Percentiles rank a stretch among this genome's conserved stretches.
Conservation (phyloP, 2,329 filamentous ascomycete genomes). For the Phialemoniopsis sp. region DNA sequence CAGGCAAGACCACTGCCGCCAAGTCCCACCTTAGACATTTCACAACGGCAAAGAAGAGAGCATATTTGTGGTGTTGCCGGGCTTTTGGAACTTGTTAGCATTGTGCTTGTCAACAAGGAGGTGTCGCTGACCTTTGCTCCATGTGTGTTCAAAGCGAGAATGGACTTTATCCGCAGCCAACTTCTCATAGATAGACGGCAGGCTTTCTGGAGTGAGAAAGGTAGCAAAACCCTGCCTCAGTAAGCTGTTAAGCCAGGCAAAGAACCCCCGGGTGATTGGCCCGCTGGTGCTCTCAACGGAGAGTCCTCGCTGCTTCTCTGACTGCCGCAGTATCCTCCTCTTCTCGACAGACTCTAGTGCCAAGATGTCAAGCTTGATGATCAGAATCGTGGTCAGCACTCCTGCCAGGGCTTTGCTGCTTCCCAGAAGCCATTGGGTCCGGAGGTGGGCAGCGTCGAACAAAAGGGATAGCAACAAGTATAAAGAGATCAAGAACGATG, state of each 20-base stretch:
- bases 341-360: slow-evolving; percentile 15
- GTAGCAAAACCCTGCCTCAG: slow-evolving; percentile 26
- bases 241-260: slow-evolving; percentile 27
- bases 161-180: no score
- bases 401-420: not conserved
- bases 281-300: slow-evolving; percentile 28
- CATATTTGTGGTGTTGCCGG: not conserved
- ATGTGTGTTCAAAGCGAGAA: no score
- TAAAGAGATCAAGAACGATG: slow-evolving; percentile 34
- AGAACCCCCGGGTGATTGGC: slow-evolving; percentile 25
- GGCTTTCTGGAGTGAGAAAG: slow-evolving; percentile 23
- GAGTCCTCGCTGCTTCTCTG: slow-evolving; percentile 2
- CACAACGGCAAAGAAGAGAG: no score
- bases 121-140: slow-evolving; percentile 1
- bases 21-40: no score
- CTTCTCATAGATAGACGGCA: slow-evolving; percentile 14
- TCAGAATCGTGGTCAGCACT: slow-evolving; percentile 10
- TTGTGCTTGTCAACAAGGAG: no score
- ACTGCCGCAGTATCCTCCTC: not conserved
- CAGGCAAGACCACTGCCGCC: not conserved
- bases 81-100: no score
- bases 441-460: slow-evolving; percentile 34
- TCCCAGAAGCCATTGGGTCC: slow-evolving; percentile 32
- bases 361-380: slow-evolving; percentile 12
- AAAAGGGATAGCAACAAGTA: slow-evolving; percentile 37